Base-by-base conservation (phyloP, 2,329 filamentous ascomycete species). In the Colletotrichum limetticola region DNA sequence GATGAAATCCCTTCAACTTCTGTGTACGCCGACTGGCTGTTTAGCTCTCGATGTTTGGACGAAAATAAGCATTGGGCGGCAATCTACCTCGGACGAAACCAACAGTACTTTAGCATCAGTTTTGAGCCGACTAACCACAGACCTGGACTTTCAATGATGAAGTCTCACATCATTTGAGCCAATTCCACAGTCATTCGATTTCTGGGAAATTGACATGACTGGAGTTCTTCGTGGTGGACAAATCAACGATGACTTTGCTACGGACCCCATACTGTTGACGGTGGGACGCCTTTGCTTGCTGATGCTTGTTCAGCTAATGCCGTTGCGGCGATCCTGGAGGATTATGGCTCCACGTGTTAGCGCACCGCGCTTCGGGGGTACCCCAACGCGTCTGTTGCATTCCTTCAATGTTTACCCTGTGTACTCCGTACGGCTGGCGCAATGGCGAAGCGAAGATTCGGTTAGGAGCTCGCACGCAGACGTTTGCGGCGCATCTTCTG, bases 301-400 rank as follows among this genome's bases (percentile, higher is more conserved):
- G 42, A 22, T 49, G 42, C 42, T 49, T n/a, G 7, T 49, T 49
- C 42, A 49, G 42, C 19, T 49, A 49, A 49, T n/a, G 42, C 42
- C 19, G 59, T 67, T 53, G 42, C 56, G 37, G 19, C 37, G 57
- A 68, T 68, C 57, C 46, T 68, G 3, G 8, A 62, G 30, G 55
- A 52, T 60, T 56, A 24, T 42, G 24, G 59, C 55, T 60, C 65
- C 65, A 60, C 56, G 56, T 67, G 56, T 61, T 28, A 53, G 28
- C 65, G 42, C n/a, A 56, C 63, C 63, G 42, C 26, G 55, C 26
- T 32, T n/a, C 3, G 22, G 22, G 53, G 11, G 26, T 46, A n/a
- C 59, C 37, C 56, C 56, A 66, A 57, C 52, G 32, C 63, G 64
- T 24, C 32, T 49, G n/a, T n/a, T 49, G 42, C 42, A 49, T 49